phyloP scores from a whole-genome alignment of 176 grass and related monocot species.

The Phyllostachys edulis region DNA sequence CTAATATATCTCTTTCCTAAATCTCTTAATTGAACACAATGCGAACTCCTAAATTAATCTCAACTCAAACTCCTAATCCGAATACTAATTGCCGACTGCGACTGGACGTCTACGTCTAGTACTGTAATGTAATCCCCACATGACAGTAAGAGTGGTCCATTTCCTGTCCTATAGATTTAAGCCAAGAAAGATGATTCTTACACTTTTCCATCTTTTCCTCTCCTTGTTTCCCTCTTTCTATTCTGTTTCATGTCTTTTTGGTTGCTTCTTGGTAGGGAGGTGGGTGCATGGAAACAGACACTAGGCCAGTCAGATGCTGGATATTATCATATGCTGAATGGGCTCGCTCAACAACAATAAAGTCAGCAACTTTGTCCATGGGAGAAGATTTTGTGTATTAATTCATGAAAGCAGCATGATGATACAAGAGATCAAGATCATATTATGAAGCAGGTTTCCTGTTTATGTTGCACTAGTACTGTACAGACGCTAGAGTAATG shows the following conservation, averaged over 20 bases:
- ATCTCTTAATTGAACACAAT: too few species aligned
- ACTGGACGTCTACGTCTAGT: too few species aligned
- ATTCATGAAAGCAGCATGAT: slow-evolving; percentile 17
- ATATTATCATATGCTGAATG: slow-evolving; percentile 30
- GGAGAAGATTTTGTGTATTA: slow-evolving; percentile 13
- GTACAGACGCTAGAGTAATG: background rate
- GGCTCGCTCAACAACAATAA: slow-evolving; percentile 35
- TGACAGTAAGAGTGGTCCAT: slow-evolving; percentile 1
- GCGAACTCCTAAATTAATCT: too few species aligned
- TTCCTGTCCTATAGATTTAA: slow-evolving; percentile 22
- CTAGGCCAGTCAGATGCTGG: slow-evolving; percentile 9
- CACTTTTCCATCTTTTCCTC: slow-evolving; percentile 37
- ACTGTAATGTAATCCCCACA: too few species aligned
- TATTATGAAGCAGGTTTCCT: background rate
- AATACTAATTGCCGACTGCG: too few species aligned
- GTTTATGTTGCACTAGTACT: background rate
- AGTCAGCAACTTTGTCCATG: slow-evolving; percentile 33
- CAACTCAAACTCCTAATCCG: too few species aligned
- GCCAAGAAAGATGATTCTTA: slow-evolving; percentile 18
- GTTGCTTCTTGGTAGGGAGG: slow-evolving; percentile 41
- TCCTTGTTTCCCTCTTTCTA: background rate
- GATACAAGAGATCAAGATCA: background rate
- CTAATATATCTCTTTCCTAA: too few species aligned
- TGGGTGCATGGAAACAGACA: slow-evolving; percentile 54
- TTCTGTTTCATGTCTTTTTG: slow-evolving; percentile 19